Evolutionary conservation across 2,329 filamentous ascomycete species (phyloP), one percentile per base, ranked within the genome.

Genomic region (Rhinocladiella similis): DNA sequence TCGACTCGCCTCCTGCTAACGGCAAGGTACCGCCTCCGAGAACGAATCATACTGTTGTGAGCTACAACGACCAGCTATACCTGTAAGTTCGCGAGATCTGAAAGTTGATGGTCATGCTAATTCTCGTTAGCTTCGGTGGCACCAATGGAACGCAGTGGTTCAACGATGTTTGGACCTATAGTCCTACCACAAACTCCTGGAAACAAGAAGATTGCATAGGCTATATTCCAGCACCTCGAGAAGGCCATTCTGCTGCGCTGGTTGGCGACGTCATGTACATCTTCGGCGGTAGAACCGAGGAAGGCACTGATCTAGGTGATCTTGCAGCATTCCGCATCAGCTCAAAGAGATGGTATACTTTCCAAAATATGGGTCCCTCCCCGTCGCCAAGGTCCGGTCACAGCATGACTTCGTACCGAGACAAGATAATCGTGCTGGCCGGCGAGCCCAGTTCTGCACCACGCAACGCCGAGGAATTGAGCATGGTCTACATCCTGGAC

Each of bases 261-360:
- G 92, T 99, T 42, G 91, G 94, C 70, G 94, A 99, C 70, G 94
- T 97, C 57, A 99, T 99, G 95, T 99, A 99, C 76, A 86, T 99
- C 59, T 99, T 99, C 72, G 95, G 95, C 65, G 94, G 94, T 43
- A 88, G 94, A 57, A 97, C 91, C 0, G 91, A 97, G 69, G 92
- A 97, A 65, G 94, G 94, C 1, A 84, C 87, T 25, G 94, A 99
- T 70, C 78, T 99, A 3, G 94, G 93, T 33, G 94, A 99, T 72
- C 80, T 99, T 42, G 93, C 94, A 2, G 94, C 94, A 9, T 90
- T 90, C 72, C 81, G 86, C 48, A 90, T 90, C 65, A 85, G 88
- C 1, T 91, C 91, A 10, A 86, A 90, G 63, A 85, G 94, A 57
- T 99, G 94, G 94, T 99, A 97, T 72, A 99, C 94, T 35, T 99